Evolutionary conservation across 352 stramenopile genomes (phyloP).

Genomic region (Pythium brachiatum): DNA sequence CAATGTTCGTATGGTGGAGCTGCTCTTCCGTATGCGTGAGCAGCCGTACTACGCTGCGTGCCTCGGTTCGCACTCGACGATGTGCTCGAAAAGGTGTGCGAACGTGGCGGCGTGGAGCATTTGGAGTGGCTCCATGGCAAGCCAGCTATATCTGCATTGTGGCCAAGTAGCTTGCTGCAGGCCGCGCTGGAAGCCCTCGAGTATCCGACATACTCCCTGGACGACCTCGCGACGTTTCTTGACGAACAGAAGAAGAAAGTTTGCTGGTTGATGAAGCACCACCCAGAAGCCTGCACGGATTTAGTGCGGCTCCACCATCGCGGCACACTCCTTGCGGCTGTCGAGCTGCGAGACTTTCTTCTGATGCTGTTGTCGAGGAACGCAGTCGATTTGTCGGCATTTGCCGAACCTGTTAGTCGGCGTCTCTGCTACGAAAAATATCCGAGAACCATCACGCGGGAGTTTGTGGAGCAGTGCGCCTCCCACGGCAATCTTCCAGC

Average conservation of each 20-base stretch:
- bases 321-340: not conserved
- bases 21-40: not conserved
- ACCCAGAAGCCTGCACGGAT: not conserved
- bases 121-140: not conserved
- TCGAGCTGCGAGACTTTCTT: not conserved
- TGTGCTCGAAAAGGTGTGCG: not conserved
- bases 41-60: not conserved
- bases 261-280: not conserved
- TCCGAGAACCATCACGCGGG: not conserved
- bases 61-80: not conserved
- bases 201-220: not conserved
- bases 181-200: not conserved
- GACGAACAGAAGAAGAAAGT: too few species aligned
- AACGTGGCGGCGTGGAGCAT: not conserved
- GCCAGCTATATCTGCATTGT: not conserved
- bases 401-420: too few species aligned
- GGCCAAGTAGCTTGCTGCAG: not conserved
- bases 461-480: not conserved
- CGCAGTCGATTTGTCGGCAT: constrained; percentile 32
- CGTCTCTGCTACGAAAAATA: not conserved
- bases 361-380: constrained; percentile 12
- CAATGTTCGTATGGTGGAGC: not conserved
- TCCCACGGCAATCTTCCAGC: constrained; percentile 20
- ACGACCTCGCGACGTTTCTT: not conserved
- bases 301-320: not conserved